Percentiles rank a stretch among this genome's conserved stretches.
Evolutionary conservation across 805 yeast genomes (phyloP).

Genomic region (Wickerhamiella spandovensis): DNA sequence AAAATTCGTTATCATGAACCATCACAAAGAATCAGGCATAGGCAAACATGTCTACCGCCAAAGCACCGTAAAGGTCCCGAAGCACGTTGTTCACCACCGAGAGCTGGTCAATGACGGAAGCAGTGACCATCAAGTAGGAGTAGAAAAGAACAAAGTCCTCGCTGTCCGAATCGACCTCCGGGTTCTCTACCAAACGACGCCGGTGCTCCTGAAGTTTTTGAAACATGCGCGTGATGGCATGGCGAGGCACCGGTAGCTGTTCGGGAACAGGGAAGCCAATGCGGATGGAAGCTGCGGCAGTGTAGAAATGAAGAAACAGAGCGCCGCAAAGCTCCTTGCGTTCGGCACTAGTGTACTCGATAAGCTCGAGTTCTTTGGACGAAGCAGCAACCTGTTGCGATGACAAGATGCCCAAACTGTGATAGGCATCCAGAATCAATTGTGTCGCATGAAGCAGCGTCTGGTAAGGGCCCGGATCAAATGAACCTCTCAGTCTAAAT

Average conservation of each 20-base stretch:
- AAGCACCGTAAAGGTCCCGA: slow-evolving; percentile 49
- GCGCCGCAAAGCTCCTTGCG: slow-evolving; percentile 58
- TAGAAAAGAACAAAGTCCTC: slow-evolving; percentile 69
- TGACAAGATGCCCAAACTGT: slow-evolving; percentile 57
- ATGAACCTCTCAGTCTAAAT: slow-evolving; percentile 58
- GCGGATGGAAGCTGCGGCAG: slow-evolving; percentile 49
- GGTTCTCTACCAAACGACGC: not conserved
- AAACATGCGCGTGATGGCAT: slow-evolving; percentile 56
- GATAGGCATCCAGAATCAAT: slow-evolving; percentile 58
- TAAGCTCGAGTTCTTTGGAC: slow-evolving; percentile 40
- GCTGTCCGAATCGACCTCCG: slow-evolving; percentile 23
- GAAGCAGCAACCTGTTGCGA: slow-evolving; percentile 44
- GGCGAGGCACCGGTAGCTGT: slow-evolving; percentile 64
- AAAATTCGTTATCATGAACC: not conserved
- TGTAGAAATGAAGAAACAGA: slow-evolving; percentile 59
- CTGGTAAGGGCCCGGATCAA: slow-evolving; percentile 41
- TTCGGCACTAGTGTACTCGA: slow-evolving; percentile 37
- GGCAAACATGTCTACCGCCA: slow-evolving; percentile 46
- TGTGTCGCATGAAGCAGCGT: slow-evolving; percentile 43
- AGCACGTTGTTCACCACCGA: slow-evolving; percentile 42
- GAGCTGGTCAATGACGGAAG: slow-evolving; percentile 52
- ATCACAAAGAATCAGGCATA: slow-evolving; percentile 13
- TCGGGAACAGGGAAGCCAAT: slow-evolving; percentile 67
- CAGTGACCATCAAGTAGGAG: slow-evolving; percentile 59
- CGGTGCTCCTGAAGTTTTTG: slow-evolving; percentile 51